Evolutionary conservation across 306 rosid genomes (phyloP).

Genomic region (Argentina anserina): DNA sequence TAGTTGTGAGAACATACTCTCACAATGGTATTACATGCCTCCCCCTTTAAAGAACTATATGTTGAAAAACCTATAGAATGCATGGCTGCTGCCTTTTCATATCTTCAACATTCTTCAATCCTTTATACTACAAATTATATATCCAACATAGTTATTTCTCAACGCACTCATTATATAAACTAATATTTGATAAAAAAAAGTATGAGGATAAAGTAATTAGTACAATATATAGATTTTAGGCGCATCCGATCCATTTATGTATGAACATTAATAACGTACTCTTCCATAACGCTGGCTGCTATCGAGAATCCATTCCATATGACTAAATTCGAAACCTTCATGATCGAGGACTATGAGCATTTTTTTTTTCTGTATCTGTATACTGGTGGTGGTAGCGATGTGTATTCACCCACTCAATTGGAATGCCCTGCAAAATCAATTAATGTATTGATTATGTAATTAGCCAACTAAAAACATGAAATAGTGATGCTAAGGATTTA

Average conservation of each 20-base stretch:
- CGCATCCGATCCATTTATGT: no score
- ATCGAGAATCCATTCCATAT: constrained; percentile 77
- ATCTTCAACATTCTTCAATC: constrained; percentile 60
- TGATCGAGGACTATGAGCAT: constrained; percentile 79
- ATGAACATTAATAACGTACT: constrained; percentile 49
- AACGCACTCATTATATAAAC: no score
- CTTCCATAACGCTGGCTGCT: constrained; percentile 38
- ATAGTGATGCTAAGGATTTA: no score
- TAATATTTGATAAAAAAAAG: no score
- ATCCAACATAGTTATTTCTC: no score
- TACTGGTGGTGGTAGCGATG: constrained; percentile 86
- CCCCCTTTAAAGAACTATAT: constrained; percentile 52
- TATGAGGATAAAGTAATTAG: no score
- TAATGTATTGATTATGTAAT: no score
- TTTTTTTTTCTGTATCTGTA: constrained; percentile 76
- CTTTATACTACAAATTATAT: constrained; percentile 82
- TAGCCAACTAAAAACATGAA: no score
- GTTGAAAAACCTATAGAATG: constrained; percentile 60
- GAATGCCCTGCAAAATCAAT: constrained; percentile 71
- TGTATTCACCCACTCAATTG: constrained; percentile 90
- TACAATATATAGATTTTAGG: no score
- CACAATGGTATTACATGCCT: no score
- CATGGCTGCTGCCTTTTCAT: constrained; percentile 64
- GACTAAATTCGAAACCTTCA: constrained; percentile 88
- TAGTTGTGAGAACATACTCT: no score